These are phyloP conservation scores for Sarocladium kiliense DNA, from an alignment of 2,329 filamentous ascomycete species.

Conservation along the genomic window DNA sequence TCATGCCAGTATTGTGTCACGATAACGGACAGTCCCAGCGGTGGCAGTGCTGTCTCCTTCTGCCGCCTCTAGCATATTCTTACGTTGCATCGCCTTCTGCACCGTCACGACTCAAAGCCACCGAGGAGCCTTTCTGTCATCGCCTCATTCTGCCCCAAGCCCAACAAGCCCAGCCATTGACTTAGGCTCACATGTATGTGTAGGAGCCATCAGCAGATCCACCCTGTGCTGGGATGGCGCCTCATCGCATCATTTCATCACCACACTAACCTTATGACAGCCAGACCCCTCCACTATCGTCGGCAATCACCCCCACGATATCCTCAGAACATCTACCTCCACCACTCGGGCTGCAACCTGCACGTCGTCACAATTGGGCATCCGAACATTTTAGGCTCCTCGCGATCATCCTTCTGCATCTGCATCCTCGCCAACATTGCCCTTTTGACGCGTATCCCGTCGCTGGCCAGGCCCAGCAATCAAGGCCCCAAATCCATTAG, in stretches of 20 bases:
- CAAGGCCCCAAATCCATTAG: background rate
- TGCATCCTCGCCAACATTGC: background rate
- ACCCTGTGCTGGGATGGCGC: background rate
- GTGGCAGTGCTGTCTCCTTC: background rate
- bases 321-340: background rate
- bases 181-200: background rate
- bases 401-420: background rate
- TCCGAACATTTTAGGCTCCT: conserved; percentile 1
- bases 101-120: background rate
- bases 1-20: background rate
- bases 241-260: background rate
- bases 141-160: background rate
- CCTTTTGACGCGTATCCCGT: background rate
- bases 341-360: conserved; percentile 1
- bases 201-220: background rate
- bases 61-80: background rate
- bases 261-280: background rate
- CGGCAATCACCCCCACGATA: conserved; percentile 6
- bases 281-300: background rate
- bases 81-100: background rate
- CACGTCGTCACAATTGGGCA: background rate
- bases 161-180: background rate
- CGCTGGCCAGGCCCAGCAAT: background rate
- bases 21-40: background rate
- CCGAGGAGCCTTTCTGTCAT: background rate